phyloP scores from a whole-genome alignment of 2,329 filamentous ascomycete species.

The Colletotrichum filicis region DNA sequence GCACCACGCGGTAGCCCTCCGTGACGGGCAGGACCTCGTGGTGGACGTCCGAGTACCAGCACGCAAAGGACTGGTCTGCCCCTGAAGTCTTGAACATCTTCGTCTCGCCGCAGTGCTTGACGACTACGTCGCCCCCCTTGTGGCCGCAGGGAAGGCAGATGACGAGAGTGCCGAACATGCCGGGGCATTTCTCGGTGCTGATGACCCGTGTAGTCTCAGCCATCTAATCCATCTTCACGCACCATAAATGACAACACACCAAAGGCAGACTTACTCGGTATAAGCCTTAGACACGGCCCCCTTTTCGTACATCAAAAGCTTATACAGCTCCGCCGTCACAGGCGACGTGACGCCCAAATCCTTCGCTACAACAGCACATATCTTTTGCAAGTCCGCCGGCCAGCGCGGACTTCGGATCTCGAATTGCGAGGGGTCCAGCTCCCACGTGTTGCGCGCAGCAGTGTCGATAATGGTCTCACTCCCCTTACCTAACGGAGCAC shows the following conservation, averaged over 20 bases:
- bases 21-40: conserved; percentile 61
- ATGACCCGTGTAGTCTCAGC: background rate
- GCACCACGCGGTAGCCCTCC: conserved; percentile 59
- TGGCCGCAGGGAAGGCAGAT: conserved; percentile 60
- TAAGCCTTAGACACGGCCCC: conserved; percentile 61
- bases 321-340: conserved; percentile 52
- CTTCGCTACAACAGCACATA: conserved; percentile 40
- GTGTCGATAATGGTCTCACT: conserved; percentile 53
- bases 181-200: conserved; percentile 56
- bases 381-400: conserved; percentile 38
- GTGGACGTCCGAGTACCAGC: conserved; percentile 62
- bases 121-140: conserved; percentile 56
- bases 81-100: conserved; percentile 45
- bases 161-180: conserved; percentile 62
- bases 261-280: conserved; percentile 45
- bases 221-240: background rate
- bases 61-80: conserved; percentile 37
- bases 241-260: background rate
- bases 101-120: conserved; percentile 47
- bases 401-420: conserved; percentile 48
- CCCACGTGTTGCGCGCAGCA: conserved; percentile 53
- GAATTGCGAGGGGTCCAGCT: conserved; percentile 53
- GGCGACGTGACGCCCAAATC: conserved; percentile 45
- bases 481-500: conserved; percentile 51
- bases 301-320: conserved; percentile 61